Conservation (phyloP, 1,139 yeast species). For the Taphrina deformans region DNA sequence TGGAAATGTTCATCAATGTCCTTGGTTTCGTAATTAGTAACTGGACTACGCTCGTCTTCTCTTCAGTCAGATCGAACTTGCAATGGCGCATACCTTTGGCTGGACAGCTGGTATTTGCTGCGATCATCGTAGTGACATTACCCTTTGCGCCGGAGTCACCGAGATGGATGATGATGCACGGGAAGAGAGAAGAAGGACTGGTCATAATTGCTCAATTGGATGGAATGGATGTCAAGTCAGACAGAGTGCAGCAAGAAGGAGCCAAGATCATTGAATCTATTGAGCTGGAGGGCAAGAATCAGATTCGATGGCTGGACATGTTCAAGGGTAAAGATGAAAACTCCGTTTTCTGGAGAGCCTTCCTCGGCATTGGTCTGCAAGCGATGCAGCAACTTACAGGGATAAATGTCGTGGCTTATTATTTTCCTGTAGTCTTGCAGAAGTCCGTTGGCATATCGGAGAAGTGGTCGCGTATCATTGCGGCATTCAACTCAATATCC, state of each 20-base stretch:
- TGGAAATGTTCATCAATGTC: conserved; percentile 72
- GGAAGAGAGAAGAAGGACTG: conserved; percentile 59
- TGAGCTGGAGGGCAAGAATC: conserved; percentile 12
- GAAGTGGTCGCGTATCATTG: conserved; percentile 17
- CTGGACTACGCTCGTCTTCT: conserved; percentile 60
- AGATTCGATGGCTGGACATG: conserved; percentile 1
- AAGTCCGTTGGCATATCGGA: conserved; percentile 25
- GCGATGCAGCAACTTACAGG: conserved; percentile 40
- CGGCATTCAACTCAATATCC: conserved; percentile 21
- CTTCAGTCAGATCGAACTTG: conserved; percentile 45
- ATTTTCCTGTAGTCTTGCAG: conserved; percentile 38
- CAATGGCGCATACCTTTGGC: conserved; percentile 55
- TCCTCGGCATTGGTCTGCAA: conserved; percentile 39
- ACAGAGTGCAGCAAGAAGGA: conserved; percentile 35
- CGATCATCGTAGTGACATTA: conserved; percentile 28
- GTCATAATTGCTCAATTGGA: conserved; percentile 46
- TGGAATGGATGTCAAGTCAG: conserved; percentile 36
- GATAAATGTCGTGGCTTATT: conserved; percentile 39
- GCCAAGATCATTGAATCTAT: conserved; percentile 18
- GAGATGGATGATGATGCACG: conserved; percentile 61
- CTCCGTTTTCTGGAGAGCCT: conserved; percentile 36
- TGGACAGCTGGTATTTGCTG: conserved; percentile 40
- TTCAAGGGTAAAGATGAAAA: conserved; percentile 21
- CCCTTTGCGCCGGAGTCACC: conserved; percentile 72
- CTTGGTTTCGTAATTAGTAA: conserved; percentile 71